Evolutionary conservation across 75 land plant species (phyloP).

Genomic region (Cryptomeria japonica): DNA sequence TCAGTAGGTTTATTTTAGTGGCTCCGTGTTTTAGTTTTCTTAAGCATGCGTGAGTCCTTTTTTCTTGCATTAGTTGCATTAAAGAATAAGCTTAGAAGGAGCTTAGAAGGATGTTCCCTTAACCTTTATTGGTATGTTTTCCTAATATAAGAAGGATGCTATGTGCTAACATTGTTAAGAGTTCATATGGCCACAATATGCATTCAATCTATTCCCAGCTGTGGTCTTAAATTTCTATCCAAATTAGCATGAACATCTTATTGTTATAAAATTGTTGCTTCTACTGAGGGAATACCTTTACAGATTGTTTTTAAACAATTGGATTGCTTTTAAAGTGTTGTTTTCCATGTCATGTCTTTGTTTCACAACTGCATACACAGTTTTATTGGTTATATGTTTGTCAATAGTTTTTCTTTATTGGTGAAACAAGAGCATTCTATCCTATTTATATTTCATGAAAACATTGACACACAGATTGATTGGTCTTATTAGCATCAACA

Average conservation of each 20-base stretch:
- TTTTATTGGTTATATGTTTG: neutral
- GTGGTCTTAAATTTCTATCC: neutral
- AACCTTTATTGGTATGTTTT: neutral
- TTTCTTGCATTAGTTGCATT: neutral
- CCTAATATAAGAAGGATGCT: neutral
- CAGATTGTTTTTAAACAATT: neutral
- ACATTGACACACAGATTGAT: neutral
- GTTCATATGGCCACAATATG: neutral
- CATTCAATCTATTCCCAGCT: neutral
- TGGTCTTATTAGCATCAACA: too few relatives aligned
- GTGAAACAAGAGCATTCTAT: neutral
- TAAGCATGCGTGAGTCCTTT: neutral
- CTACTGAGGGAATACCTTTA: neutral
- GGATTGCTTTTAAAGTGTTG: neutral
- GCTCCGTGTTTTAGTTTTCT: neutral
- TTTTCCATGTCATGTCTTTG: neutral
- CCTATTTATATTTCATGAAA: neutral
- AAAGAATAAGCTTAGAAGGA: neutral
- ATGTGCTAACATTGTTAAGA: neutral
- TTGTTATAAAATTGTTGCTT: neutral
- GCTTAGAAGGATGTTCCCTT: neutral
- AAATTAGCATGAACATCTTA: neutral
- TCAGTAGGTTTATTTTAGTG: neutral
- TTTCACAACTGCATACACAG: neutral
- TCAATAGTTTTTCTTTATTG: neutral